Base-by-base conservation (phyloP, 2,329 filamentous ascomycete genomes). In the Cadophora gregata region DNA sequence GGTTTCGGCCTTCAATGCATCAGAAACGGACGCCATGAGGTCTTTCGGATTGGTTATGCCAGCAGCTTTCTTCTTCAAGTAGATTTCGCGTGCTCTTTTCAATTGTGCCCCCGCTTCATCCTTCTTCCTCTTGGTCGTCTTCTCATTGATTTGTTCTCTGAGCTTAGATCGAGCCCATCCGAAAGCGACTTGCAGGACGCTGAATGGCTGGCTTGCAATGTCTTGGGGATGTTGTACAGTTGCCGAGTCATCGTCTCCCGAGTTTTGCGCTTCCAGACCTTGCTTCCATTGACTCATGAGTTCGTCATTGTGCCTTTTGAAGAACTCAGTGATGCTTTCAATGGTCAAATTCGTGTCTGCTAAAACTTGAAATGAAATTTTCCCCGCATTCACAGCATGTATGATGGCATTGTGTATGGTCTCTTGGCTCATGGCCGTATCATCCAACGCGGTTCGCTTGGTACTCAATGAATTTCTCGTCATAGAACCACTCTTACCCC, bases 321-420 rank as follows among this genome's bases (percentile, higher is more conserved):
- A 58, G 53, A 58, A 58, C 9, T 42, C 53, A 3, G 4, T 58
- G 31, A 58, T 58, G 53, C 53, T 58, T 16, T 14, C 33, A 4
- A 25, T 58, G 1, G 33, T 58, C 53, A 58, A 58, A 24, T 38
- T 9, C 14, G 33, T 42, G 31, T 16, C 21, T 16, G 24, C 24
- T 3, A 58, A 21, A 4, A 25, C 33, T 38, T 42, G 19, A 4
- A 36, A 10, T 16, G 31, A 9, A 10, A 58, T 58, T n/a, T 58
- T 16, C 16, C 33, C 53, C 6, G n/a, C 1, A 3, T 58, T 9
- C 12, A 58, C 53, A 42, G 53, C 53, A 36, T 24, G n/a, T 8
- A 38, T 24, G 33, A 58, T 42, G 53, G 25, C 21, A 12, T 58
- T 21, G 9, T 33, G 31, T n/a, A 58, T 25, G 4, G 12, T 21